These are phyloP conservation scores for Claviceps humidiphila DNA, from an alignment of 2,329 filamentous ascomycete species.

Conservation along the genomic window DNA sequence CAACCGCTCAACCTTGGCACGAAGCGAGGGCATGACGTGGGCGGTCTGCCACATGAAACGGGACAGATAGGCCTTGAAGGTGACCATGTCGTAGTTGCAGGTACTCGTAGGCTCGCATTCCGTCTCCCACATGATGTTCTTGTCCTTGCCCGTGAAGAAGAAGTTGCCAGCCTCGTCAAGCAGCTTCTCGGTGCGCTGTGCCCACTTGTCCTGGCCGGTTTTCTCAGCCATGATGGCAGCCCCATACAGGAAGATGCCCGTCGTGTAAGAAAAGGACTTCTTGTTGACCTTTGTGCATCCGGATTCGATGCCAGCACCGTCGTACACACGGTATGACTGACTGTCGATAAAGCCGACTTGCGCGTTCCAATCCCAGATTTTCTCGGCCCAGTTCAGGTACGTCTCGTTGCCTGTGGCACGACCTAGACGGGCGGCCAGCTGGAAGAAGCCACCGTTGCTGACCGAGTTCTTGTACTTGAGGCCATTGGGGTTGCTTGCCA, in stretches of 20 bases:
- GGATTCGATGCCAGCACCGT: slow-evolving; percentile 42
- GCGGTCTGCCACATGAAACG: slow-evolving; percentile 50
- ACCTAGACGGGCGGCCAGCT: slow-evolving; percentile 63
- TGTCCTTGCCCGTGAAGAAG: slow-evolving; percentile 39
- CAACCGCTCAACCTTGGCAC: slow-evolving; percentile 30
- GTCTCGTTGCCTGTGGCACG: slow-evolving; percentile 54
- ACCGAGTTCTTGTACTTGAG: slow-evolving; percentile 75
- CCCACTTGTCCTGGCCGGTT: slow-evolving; percentile 41
- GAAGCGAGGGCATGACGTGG: slow-evolving; percentile 41
- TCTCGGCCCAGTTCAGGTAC: slow-evolving; percentile 53
- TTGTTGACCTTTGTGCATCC: slow-evolving; percentile 41
- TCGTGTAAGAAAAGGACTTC: slow-evolving; percentile 51
- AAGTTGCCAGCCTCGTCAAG: slow-evolving; percentile 39
- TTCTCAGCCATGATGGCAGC: slow-evolving; percentile 50
- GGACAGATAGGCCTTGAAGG: slow-evolving; percentile 55
- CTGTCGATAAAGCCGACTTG: slow-evolving; percentile 43
- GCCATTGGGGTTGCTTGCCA: slow-evolving; percentile 55
- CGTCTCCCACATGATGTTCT: slow-evolving; percentile 50
- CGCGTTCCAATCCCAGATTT: slow-evolving; percentile 52
- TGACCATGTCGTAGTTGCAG: slow-evolving; percentile 52
- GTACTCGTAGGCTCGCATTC: slow-evolving; percentile 46
- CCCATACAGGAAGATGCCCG: slow-evolving; percentile 53
- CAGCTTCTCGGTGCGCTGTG: slow-evolving; percentile 35
- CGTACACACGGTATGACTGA: slow-evolving; percentile 39
- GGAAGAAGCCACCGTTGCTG: slow-evolving; percentile 72